Evolutionary conservation across 2,329 filamentous ascomycete species (phyloP).

Genomic region (Apiospora koreana): DNA sequence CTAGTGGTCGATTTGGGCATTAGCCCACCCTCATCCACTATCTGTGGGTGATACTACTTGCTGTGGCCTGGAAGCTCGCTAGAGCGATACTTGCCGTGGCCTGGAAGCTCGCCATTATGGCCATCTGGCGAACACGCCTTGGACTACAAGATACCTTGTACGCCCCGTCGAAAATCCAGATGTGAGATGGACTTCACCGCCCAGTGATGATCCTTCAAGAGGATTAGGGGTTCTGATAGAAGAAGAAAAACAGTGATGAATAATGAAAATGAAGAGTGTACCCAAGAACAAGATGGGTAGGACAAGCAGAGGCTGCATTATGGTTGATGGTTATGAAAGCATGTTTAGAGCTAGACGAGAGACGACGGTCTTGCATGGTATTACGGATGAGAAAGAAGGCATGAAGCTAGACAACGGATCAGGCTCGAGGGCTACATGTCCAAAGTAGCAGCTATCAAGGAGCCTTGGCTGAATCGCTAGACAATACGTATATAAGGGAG

Average conservation of each 20-base stretch:
- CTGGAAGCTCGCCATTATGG: too few species aligned
- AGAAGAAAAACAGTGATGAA: neutral
- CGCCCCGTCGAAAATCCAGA: neutral
- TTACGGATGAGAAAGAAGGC: neutral
- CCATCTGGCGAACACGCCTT: neutral
- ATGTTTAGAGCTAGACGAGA: conserved; percentile 11
- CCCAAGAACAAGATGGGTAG: neutral
- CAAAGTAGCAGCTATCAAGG: neutral
- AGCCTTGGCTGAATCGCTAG: neutral
- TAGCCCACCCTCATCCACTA: neutral
- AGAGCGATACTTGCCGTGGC: too few species aligned
- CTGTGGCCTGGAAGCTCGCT: neutral
- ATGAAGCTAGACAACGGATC: neutral
- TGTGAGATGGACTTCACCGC: neutral
- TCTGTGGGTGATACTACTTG: neutral
- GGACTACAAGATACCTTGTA: neutral
- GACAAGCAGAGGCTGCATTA: neutral
- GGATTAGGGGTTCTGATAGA: neutral
- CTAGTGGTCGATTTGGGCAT: neutral
- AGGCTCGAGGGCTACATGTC: neutral
- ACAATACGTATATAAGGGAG: neutral
- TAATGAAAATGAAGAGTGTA: neutral
- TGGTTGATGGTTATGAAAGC: neutral
- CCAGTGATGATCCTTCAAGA: neutral
- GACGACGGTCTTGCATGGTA: neutral